A percentile compares a stretch with the other conserved stretches of the same genome.
phyloP scores from a whole-genome alignment of 495 filamentous ascomycete species.

The Daldinia loculata region DNA sequence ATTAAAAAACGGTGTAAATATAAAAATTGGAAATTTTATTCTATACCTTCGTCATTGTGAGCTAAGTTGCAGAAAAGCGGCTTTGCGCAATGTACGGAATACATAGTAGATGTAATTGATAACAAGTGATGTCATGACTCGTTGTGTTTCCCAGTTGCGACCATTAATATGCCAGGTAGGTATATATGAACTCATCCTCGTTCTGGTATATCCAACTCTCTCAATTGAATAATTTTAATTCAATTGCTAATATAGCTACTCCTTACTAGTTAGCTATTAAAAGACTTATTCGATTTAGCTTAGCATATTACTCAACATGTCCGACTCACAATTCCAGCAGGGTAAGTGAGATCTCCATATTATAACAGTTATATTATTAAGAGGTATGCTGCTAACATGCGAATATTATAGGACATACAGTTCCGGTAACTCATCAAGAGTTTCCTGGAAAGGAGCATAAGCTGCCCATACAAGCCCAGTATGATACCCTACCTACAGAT shows the following conservation, averaged over 20 bases:
- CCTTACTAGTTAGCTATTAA: not conserved
- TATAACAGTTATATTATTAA: not conserved
- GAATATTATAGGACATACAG: conserved; percentile 64
- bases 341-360: conserved; percentile 48
- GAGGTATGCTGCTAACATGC: conserved; percentile 13
- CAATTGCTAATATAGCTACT: not conserved
- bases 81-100: conserved; percentile 28
- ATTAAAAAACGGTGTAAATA: not conserved
- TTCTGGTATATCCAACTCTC: not conserved
- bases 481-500: conserved; percentile 73
- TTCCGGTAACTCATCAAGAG: conserved; percentile 72
- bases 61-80: conserved; percentile 29
- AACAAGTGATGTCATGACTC: conserved; percentile 40
- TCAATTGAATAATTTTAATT: not conserved
- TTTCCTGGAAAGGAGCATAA: conserved; percentile 74
- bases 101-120: conserved; percentile 36
- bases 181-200: conserved; percentile 18
- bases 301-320: conserved; percentile 35
- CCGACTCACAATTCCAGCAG: conserved; percentile 62
- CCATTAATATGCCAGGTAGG: not conserved
- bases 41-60: conserved; percentile 28
- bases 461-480: conserved; percentile 69
- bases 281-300: not conserved
- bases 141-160: conserved; percentile 19
- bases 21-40: conserved; percentile 10